Base-by-base conservation (phyloP, 441 rosid species). In the Heliophila coronopifolia region DNA sequence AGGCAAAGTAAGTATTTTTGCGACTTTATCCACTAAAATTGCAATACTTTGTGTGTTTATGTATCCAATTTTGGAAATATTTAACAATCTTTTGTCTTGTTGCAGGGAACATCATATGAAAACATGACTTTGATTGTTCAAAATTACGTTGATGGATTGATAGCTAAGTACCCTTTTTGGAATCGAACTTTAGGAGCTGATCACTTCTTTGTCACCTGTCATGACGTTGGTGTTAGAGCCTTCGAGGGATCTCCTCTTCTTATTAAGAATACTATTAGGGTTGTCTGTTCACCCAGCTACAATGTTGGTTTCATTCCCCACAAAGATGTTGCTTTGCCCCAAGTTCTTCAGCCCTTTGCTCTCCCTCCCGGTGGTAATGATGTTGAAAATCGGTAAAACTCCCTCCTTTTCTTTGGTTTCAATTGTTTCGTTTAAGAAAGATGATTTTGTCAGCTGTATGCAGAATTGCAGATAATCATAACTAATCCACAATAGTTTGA, bases 161-260 rank as follows among this genome's bases (percentile, higher is more conserved):
- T 75, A 20, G 65, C 49, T 14, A 91, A 83, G 73, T 84, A 87
- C 25, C 93, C 95, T 38, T 87, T 77, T 59, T 91, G 95, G 98
- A 91, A 91, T 50, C 76, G 96, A 68, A 91, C 98, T 0, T 67
- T 91, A 9, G 98, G 98, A 36, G 91, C 93, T 3, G 98, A 91
- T 81, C 98, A 91, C 66, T 91, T 91, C 73, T 91, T 91, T 42
- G 95, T 84, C 18, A 91, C 98, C 1, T 91, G 96, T 63, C 96
- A 91, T 47, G 98, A 91, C 68, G 96, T 87, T 39, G 98, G 96
- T 32, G 96, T 91, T 36, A 81, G 96, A 71, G 95, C 98, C 2
- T 86, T 90, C 17, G 96, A 91, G 35, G 91, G 88, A 10, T 75
- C 82, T 61, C 77, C 88, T 0, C 68, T 78, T 54, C 78, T 91